Evolutionary conservation across 2,329 filamentous ascomycete species (phyloP), one percentile per base, ranked within the genome.

Genomic region (Fusarium bactridioides): DNA sequence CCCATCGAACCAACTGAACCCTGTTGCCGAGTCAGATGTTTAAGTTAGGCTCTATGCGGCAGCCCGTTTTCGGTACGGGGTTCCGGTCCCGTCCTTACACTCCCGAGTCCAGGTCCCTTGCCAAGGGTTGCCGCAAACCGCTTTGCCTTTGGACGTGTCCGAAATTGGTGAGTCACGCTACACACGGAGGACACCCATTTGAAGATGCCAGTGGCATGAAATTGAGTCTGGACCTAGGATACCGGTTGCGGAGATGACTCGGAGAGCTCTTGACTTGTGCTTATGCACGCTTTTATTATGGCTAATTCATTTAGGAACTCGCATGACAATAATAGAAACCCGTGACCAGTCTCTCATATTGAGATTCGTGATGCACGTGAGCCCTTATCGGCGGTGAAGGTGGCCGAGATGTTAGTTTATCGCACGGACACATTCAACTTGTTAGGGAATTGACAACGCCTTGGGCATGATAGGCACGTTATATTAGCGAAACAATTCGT

Each of bases 1-100:
- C 70, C 67, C 70, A 58, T 55, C 57, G n/a, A 67, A 43, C 69
- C 70, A 76, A 76, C 70, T 67, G 69, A 77, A 77, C 75, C 75
- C 67, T 77, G 73, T 77, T 73, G 73, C 73, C 71, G 62, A 77
- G 73, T 74, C 74, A 76, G 70, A 65, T 74, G 54, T 67, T 62
- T 60, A 55, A 64, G 53, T 76, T 76, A 64, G 67, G 62, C 69
- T 69, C 56, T 43, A 65, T 69, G 70, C 65, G 65, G 62, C 64
- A 61, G 64, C 73, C 64, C 65, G 64, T 72, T 66, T 59, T 70
- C 63, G 65, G 69, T 64, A 64, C 55, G 64, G 56, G 48, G 61
- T 67, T 62, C 69, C 58, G 64, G 61, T 67, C 61, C 65, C 70
- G 70, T 61, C 59, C 55, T 56, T 33, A 31, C 56, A 62, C 57